phyloP scores from a whole-genome alignment of 1,284 basidiomycete genomes.

The Exobasidium rhododendri region DNA sequence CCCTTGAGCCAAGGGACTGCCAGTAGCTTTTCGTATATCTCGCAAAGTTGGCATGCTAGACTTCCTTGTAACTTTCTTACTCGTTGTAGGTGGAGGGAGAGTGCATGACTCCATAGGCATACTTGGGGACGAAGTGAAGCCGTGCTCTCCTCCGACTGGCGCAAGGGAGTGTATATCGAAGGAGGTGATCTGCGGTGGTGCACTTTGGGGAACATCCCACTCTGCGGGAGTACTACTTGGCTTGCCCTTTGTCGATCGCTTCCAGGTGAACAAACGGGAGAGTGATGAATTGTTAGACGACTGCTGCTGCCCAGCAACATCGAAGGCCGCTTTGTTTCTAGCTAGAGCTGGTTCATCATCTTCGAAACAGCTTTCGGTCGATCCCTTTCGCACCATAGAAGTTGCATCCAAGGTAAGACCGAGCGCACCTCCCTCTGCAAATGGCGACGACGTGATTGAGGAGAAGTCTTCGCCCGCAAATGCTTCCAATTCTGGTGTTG shows the following conservation, averaged over 20 bases:
- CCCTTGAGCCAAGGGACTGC: neutral
- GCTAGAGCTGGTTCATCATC: neutral
- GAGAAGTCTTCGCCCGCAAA: slow-evolving; percentile 22
- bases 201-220: neutral
- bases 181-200: neutral
- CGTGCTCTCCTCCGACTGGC: neutral
- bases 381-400: neutral
- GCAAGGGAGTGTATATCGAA: neutral
- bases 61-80: neutral
- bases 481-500: slow-evolving; percentile 43
- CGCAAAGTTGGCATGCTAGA: slow-evolving; percentile 16
- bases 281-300: neutral
- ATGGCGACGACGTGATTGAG: neutral
- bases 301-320: neutral
- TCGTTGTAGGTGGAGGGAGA: neutral
- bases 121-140: neutral
- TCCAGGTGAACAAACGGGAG: slow-evolving; percentile 13
- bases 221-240: neutral
- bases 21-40: slow-evolving; percentile 1
- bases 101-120: neutral
- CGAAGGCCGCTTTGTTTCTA: neutral
- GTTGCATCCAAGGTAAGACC: neutral
- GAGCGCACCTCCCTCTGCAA: neutral
- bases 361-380: neutral
- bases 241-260: neutral